Conservation (phyloP, 108 stramenopile species). For the Nannochloropsis salina region DNA sequence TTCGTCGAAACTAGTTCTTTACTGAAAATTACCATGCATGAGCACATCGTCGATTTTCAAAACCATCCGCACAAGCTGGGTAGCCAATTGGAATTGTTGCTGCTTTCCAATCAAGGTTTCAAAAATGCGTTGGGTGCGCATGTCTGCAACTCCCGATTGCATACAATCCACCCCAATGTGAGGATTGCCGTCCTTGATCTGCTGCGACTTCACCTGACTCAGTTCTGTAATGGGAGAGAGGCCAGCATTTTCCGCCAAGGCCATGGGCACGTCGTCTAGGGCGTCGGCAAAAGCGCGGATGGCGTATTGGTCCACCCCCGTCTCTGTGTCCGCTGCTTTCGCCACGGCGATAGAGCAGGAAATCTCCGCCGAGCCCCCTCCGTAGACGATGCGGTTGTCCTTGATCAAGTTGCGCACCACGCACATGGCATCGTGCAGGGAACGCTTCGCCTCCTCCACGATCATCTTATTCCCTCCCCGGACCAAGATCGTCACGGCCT, state of each 20-base stretch:
- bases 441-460: conserved; percentile 99
- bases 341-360: conserved; percentile 91
- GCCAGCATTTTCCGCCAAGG: conserved; percentile 96
- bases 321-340: conserved; percentile 79
- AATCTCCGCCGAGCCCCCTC: conserved; percentile 96
- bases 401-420: conserved; percentile 95
- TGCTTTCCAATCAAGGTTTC: conserved; percentile 99
- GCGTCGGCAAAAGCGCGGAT: conserved; percentile 98
- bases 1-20: too few species aligned
- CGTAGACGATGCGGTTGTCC: conserved; percentile 94
- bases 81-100: conserved; percentile 95
- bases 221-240: conserved; percentile 93
- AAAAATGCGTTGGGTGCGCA: conserved; percentile 91
- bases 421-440: conserved; percentile 99
- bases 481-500: conserved; percentile 93
- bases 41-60: conserved; percentile 99
- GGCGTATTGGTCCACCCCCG: conserved; percentile 89
- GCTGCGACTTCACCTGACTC: conserved; percentile 84
- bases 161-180: conserved; percentile 84
- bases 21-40: conserved; percentile 59
- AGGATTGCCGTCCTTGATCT: conserved; percentile 76
- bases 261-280: conserved; percentile 96
- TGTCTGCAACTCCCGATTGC: conserved; percentile 64
- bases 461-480: conserved; percentile 98
- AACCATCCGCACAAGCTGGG: conserved; percentile 99